Conservation (phyloP, 1,284 basidiomycete species). For the Moesziomyces aphidis region DNA sequence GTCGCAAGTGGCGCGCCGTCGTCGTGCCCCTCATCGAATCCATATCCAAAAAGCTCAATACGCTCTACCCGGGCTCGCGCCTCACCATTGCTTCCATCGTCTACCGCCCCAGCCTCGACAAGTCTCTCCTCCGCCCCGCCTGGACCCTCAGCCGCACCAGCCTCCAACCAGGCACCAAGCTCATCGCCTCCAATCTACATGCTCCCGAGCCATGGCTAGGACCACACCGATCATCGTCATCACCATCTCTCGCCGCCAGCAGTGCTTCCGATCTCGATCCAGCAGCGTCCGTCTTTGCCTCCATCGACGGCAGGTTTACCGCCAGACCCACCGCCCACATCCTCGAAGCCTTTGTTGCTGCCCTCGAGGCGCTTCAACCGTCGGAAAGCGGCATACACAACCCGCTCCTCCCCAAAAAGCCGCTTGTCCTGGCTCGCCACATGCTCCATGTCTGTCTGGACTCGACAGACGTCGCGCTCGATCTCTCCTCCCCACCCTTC, state of each 20-base stretch:
- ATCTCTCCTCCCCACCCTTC: slow-evolving; percentile 26
- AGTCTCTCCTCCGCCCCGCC: slow-evolving; percentile 31
- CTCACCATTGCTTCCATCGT: slow-evolving; percentile 38
- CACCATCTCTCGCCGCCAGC: neutral
- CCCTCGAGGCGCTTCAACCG: slow-evolving; percentile 39
- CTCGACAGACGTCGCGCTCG: slow-evolving; percentile 19
- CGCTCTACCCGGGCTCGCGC: slow-evolving; percentile 29
- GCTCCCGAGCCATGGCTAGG: slow-evolving; percentile 26
- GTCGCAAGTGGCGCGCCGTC: slow-evolving; percentile 31
- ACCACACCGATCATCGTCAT: neutral
- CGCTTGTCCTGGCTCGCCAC: slow-evolving; percentile 41
- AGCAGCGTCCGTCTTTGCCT: slow-evolving; percentile 8
- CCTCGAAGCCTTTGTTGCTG: slow-evolving; percentile 41
- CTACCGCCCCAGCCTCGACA: slow-evolving; percentile 30
- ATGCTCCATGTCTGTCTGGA: slow-evolving; percentile 35
- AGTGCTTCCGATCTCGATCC: slow-evolving; percentile 5
- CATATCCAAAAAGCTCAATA: slow-evolving; percentile 34
- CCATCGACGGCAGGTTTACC: slow-evolving; percentile 18
- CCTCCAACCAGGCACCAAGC: slow-evolving; percentile 29
- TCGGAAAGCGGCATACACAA: slow-evolving; percentile 20
- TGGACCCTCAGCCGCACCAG: slow-evolving; percentile 25
- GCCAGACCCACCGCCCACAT: slow-evolving; percentile 32
- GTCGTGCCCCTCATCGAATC: slow-evolving; percentile 36
- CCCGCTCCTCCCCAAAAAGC: slow-evolving; percentile 23
- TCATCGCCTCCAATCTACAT: slow-evolving; percentile 25